phyloP scores from a whole-genome alignment of 2,329 filamentous ascomycete species.

The Blastomyces parvus region DNA sequence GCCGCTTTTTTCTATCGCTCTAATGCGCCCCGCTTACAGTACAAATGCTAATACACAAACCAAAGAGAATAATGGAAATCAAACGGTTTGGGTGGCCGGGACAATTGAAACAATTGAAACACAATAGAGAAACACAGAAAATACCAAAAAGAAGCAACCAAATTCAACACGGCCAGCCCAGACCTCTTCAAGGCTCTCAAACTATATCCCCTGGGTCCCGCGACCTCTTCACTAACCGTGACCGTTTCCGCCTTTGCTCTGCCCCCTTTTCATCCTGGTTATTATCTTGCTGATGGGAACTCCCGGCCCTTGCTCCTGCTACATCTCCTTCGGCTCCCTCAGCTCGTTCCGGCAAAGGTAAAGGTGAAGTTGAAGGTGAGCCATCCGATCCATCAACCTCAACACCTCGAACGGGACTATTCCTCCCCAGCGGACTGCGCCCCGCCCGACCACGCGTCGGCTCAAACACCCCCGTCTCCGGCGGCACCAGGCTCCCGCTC shows the following conservation, averaged over 20 bases:
- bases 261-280: background rate
- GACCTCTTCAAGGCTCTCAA: background rate
- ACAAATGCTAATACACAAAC: slow-evolving; percentile 9
- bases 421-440: slow-evolving; percentile 29
- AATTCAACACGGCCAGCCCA: background rate
- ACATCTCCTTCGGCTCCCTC: background rate
- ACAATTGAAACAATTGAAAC: slow-evolving; percentile 8
- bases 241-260: slow-evolving; percentile 11
- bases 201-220: slow-evolving; percentile 10
- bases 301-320: background rate
- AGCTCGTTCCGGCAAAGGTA: background rate
- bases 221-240: slow-evolving; percentile 11
- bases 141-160: background rate
- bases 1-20: background rate
- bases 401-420: slow-evolving; percentile 21
- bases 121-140: slow-evolving; percentile 5
- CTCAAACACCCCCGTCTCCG: slow-evolving; percentile 16
- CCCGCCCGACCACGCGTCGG: slow-evolving; percentile 19
- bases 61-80: background rate
- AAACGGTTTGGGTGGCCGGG: background rate
- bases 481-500: slow-evolving; percentile 1
- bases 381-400: background rate
- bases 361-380: background rate
- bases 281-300: slow-evolving; percentile 19
- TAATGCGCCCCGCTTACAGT: background rate